Conservation (phyloP, 768 basidiomycete species). For the Podaxis sp. region DNA sequence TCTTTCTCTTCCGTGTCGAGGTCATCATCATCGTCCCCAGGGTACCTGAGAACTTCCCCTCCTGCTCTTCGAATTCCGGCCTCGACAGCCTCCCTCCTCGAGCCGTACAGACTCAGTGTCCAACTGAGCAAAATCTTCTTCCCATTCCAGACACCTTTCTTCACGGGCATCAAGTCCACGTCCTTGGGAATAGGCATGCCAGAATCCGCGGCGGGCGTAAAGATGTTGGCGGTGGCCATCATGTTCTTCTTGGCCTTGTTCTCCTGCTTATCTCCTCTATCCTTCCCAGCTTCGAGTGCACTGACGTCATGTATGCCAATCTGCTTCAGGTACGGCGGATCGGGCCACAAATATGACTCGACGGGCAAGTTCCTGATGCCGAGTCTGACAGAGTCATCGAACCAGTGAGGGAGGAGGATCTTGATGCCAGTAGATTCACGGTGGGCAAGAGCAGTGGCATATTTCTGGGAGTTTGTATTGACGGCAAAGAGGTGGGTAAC, state of each 20-base stretch:
- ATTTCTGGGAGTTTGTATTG: constrained; percentile 50
- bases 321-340: constrained; percentile 51
- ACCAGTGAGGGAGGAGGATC: constrained; percentile 90
- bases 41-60: constrained; percentile 29
- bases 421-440: constrained; percentile 58
- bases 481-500: constrained; percentile 85
- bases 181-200: constrained; percentile 2
- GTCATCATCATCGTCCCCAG: constrained; percentile 25
- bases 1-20: constrained; percentile 19
- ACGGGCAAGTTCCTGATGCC: constrained; percentile 52
- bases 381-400: constrained; percentile 73
- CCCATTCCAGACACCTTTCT: constrained; percentile 50
- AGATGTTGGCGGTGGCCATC: constrained; percentile 28
- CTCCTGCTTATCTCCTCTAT: constrained; percentile 20
- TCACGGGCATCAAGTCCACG: constrained; percentile 1
- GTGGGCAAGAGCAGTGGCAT: constrained; percentile 54
- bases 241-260: constrained; percentile 24
- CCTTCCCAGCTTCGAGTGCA: constrained; percentile 20
- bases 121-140: constrained; percentile 61
- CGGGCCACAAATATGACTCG: constrained; percentile 69
- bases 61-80: constrained; percentile 62
- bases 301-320: constrained; percentile 21
- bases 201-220: constrained; percentile 24
- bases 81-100: constrained; percentile 55
- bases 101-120: constrained; percentile 51